Conservation (phyloP, 2,329 filamentous ascomycete species). For the Bipolaris gigantea region DNA sequence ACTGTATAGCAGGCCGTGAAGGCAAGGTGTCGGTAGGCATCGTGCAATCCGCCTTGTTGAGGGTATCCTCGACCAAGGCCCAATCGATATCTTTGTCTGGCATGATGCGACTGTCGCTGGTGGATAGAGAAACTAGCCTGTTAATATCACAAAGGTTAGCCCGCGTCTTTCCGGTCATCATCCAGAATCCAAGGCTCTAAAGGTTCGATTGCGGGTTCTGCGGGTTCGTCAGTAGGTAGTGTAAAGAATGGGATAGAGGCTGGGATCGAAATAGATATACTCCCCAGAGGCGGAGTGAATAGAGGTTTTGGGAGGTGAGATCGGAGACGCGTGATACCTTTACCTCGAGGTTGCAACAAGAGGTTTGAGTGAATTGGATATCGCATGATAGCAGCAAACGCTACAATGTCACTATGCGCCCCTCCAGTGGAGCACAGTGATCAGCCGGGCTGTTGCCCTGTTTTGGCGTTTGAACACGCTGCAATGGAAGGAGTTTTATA, state of each 20-base stretch:
- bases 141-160: neutral
- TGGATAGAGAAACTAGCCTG: neutral
- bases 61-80: neutral
- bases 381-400: neutral
- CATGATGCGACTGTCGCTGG: neutral
- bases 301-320: neutral
- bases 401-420: neutral
- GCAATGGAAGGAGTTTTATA: too few relatives aligned
- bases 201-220: neutral
- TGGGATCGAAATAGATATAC: neutral
- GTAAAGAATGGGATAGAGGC: neutral
- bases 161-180: neutral
- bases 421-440: neutral
- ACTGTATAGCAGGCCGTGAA: neutral
- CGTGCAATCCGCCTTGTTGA: neutral
- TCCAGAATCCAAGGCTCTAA: neutral
- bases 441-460: too few relatives aligned
- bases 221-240: neutral
- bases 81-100: neutral
- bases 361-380: neutral
- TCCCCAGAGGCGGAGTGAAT: neutral
- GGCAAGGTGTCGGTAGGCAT: neutral
- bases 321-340: neutral
- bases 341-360: neutral
- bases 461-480: too few relatives aligned